Conservation (phyloP, 2,329 filamentous ascomycete species). For the Talaromyces funiculosus region DNA sequence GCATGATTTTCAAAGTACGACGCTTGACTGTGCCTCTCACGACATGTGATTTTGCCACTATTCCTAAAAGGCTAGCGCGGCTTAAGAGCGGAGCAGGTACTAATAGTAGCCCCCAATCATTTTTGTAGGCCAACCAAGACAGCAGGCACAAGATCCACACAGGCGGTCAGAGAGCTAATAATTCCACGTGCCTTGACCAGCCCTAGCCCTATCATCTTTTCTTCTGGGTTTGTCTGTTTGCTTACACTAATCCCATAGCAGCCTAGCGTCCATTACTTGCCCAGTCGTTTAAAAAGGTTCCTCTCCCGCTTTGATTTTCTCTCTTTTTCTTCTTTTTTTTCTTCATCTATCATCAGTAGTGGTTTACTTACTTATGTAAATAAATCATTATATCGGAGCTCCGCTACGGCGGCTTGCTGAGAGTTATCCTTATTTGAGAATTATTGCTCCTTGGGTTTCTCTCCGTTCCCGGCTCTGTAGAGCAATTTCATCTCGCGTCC, state of each 20-base stretch:
- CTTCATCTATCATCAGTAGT: slow-evolving; percentile 47
- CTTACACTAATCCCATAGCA: slow-evolving; percentile 19
- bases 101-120: background rate
- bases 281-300: slow-evolving; percentile 26
- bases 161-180: background rate
- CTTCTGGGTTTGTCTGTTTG: background rate
- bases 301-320: slow-evolving; percentile 13
- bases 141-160: too few relatives aligned
- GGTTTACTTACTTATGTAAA: slow-evolving; percentile 44
- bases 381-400: slow-evolving; percentile 40
- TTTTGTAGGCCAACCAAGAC: background rate
- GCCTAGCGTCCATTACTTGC: slow-evolving; percentile 20
- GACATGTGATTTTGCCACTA: slow-evolving; percentile 12
- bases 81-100: background rate
- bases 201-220: slow-evolving; percentile 18
- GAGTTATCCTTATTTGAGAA: slow-evolving; percentile 40
- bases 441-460: slow-evolving; percentile 42
- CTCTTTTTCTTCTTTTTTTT: slow-evolving; percentile 27
- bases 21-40: background rate
- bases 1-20: background rate
- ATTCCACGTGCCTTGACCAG: background rate
- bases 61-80: background rate
- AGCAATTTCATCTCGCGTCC: slow-evolving; percentile 30
- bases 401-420: slow-evolving; percentile 45
- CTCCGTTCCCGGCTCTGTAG: slow-evolving; percentile 48